Percentiles rank a stretch among this genome's conserved stretches.
Conservation (phyloP, 73 alveolate species). For the Paramecium biaurelia region DNA sequence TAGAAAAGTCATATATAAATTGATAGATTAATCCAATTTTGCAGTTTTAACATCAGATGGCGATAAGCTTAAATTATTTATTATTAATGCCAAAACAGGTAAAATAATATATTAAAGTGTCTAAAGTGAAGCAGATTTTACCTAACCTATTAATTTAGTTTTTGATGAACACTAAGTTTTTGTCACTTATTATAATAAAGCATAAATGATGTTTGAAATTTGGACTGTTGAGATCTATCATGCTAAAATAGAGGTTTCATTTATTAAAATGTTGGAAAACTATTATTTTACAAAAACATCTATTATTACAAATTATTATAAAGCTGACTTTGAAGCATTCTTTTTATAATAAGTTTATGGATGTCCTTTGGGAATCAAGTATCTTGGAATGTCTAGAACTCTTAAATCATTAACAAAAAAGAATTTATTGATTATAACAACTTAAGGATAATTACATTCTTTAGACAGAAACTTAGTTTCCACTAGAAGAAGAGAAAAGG, state of each 20-base stretch:
- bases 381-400: constrained; percentile 38
- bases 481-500: constrained; percentile 57
- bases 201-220: constrained; percentile 44
- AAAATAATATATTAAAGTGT: constrained; percentile 22
- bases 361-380: constrained; percentile 37
- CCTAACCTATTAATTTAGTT: constrained; percentile 38
- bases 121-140: constrained; percentile 46
- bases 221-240: constrained; percentile 62
- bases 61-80: constrained; percentile 30
- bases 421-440: constrained; percentile 48
- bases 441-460: constrained; percentile 44
- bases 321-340: constrained; percentile 47
- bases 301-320: constrained; percentile 2
- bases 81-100: constrained; percentile 51
- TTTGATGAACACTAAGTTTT: constrained; percentile 59
- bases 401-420: constrained; percentile 41
- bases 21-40: constrained; percentile 57
- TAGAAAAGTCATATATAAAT: constrained; percentile 51
- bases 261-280: constrained; percentile 41
- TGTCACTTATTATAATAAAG: constrained; percentile 52
- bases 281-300: constrained; percentile 50
- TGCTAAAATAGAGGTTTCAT: constrained; percentile 46
- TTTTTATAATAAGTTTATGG: constrained; percentile 59
- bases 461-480: constrained; percentile 55
- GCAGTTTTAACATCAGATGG: constrained; percentile 50